Evolutionary conservation across 2,329 filamentous ascomycete genomes (phyloP), one percentile per base, ranked within the genome.

Genomic region (Acephala macrosclerotiorum): DNA sequence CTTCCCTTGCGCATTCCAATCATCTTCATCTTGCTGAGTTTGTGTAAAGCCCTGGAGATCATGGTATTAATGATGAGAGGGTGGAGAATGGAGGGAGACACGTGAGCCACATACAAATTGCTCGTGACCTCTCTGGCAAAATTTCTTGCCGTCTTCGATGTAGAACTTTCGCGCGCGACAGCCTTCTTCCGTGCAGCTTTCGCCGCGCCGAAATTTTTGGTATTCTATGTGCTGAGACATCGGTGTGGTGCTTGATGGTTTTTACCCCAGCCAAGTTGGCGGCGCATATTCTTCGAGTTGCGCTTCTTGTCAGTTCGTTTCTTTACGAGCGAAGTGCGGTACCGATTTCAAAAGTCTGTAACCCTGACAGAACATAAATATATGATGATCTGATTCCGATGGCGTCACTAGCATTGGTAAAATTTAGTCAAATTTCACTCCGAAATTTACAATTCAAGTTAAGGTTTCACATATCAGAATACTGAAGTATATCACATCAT

Each of bases 61-160:
- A 33, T 67, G n/a, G n/a, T n/a, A n/a, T 60, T 66, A 26, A 76
- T 73, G 70, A 5, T 9, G 4, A 33, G 64, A 68, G 58, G 35
- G 58, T 45, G 18, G 61, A 25, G 65, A 49, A 38, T 9, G 0
- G 20, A 49, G 20, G 25, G 16, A 22, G 25, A 36, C 26, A 38
- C 26, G 35, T 55, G 16, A 53, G 58, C 20, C n/a, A 68, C 74
- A 66, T 80, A 89, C 88, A 72, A 85, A 83, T 77, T 89, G 87
- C 68, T 87, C 83, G 78, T 91, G 89, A 53, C 89, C 89, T 73
- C 87, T 83, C 68, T 85, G 82, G 76, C 89, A 91, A 72, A 88
- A 90, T 74, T 85, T 86, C 70, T 85, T 86, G 2, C 89, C 89
- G 74, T 89, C 87, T 66, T 88, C 84, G 33, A 87, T 81, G 70